phyloP scores from a whole-genome alignment of 2,329 filamentous ascomycete species.

The Fusarium longipes region DNA sequence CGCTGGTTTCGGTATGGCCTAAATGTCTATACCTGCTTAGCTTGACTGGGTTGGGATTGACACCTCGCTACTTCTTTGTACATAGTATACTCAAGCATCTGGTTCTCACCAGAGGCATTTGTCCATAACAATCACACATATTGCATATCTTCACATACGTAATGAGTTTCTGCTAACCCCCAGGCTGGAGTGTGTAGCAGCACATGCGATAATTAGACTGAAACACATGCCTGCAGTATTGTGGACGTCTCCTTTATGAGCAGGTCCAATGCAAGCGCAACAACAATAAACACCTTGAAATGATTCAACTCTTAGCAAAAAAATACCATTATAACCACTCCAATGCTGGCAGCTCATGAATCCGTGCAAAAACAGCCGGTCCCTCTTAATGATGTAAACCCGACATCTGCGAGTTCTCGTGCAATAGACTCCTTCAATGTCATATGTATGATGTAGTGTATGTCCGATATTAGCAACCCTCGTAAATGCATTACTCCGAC shows the following conservation, averaged over 20 bases:
- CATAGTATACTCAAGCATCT: conserved; percentile 24
- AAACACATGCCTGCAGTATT: not conserved
- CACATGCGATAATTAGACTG: not conserved
- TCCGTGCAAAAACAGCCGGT: conserved; percentile 8
- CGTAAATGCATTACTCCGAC: conserved; percentile 9
- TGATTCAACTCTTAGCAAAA: conserved; percentile 15
- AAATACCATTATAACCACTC: conserved; percentile 1
- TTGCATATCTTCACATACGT: conserved; percentile 1
- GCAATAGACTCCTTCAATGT: conserved; percentile 17
- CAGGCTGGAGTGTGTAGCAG: no score
- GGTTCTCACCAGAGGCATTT: conserved; percentile 5
- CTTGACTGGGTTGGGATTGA: not conserved
- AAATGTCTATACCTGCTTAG: conserved; percentile 12
- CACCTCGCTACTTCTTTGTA: conserved; percentile 31
- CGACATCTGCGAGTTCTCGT: conserved; percentile 17
- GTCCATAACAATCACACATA: conserved; percentile 28
- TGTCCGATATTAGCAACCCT: conserved; percentile 31
- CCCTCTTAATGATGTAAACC: conserved; percentile 18
- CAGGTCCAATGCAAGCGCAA: not conserved
- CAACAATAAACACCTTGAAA: conserved; percentile 19
- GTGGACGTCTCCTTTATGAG: not conserved
- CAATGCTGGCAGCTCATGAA: conserved; percentile 7
- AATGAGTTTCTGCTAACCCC: no score
- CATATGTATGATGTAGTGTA: conserved; percentile 27
- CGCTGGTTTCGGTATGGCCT: conserved; percentile 61